Percentiles rank a stretch among this genome's conserved stretches.
These are phyloP conservation scores for Potentilla sterilis DNA, from an alignment of 306 rosid genomes.

Conservation along the genomic window DNA sequence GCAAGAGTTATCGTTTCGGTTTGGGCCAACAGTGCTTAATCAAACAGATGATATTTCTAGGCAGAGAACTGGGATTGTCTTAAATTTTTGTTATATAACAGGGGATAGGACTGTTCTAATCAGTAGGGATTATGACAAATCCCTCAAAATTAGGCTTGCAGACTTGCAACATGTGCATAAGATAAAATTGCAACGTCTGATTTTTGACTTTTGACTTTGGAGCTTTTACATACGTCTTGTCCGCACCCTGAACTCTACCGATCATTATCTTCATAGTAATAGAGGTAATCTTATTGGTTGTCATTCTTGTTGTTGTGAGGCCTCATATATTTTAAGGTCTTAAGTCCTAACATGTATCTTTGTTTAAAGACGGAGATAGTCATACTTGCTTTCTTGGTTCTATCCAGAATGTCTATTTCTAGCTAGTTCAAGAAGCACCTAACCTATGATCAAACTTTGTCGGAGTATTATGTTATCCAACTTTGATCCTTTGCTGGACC, in stretches of 20 bases:
- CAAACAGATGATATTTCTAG: neutral
- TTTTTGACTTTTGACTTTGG: conserved; percentile 37
- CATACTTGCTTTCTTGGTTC: conserved; percentile 29
- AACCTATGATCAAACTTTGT: conserved; percentile 39
- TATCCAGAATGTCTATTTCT: conserved; percentile 28
- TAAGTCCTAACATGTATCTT: neutral
- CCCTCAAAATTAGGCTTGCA: neutral
- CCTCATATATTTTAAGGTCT: neutral
- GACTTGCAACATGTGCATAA: conserved; percentile 9
- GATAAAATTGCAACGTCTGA: conserved; percentile 31
- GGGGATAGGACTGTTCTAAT: neutral
- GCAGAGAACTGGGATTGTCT: neutral
- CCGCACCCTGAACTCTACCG: conserved; percentile 17
- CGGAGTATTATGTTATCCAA: conserved; percentile 31
- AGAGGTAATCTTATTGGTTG: conserved; percentile 21
- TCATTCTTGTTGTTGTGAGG: conserved; percentile 15
- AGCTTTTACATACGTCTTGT: conserved; percentile 17
- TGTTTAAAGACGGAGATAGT: neutral
- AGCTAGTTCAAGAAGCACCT: conserved; percentile 41
- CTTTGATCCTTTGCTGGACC: conserved; percentile 26
- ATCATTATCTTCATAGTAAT: conserved; percentile 13
- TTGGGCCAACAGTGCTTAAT: neutral
- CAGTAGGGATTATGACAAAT: neutral
- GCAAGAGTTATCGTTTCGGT: neutral
- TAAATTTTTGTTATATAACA: neutral